Evolutionary conservation across 2,329 filamentous ascomycete genomes (phyloP).

Genomic region (Sporothrix variecibatus): DNA sequence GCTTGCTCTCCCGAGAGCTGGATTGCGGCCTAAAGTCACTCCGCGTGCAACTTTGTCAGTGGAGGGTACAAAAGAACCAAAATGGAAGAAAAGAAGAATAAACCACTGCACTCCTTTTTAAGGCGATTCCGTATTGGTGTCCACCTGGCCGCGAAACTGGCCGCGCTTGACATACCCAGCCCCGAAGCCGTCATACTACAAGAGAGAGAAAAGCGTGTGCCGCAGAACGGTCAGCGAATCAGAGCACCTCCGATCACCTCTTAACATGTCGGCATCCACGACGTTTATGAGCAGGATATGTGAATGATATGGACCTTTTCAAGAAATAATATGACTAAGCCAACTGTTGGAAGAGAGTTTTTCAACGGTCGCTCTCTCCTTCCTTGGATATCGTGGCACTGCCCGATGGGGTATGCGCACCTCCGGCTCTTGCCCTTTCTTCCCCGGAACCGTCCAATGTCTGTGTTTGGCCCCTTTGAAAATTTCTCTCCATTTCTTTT

Average conservation of each 20-base stretch:
- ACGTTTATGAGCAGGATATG: neutral
- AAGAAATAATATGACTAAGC: neutral
- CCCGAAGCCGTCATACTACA: neutral
- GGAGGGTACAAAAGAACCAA: neutral
- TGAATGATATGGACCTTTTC: neutral
- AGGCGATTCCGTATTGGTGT: neutral
- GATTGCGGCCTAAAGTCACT: neutral
- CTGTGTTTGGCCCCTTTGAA: neutral
- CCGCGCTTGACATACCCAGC: conserved; percentile 18
- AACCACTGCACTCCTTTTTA: neutral
- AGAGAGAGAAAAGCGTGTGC: neutral
- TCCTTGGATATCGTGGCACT: neutral
- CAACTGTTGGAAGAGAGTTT: neutral
- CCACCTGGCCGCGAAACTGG: neutral
- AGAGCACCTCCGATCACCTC: neutral
- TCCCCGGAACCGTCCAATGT: neutral
- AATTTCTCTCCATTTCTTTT: neutral
- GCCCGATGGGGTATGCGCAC: neutral
- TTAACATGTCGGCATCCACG: neutral
- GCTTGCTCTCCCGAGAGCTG: neutral
- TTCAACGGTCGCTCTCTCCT: conserved; percentile 12
- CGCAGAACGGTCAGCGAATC: conserved; percentile 24
- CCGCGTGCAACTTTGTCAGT: neutral
- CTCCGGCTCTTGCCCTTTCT: neutral
- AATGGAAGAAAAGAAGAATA: neutral